phyloP scores from a whole-genome alignment of 2,329 filamentous ascomycete species.

The Tolypocladium capitatum region DNA sequence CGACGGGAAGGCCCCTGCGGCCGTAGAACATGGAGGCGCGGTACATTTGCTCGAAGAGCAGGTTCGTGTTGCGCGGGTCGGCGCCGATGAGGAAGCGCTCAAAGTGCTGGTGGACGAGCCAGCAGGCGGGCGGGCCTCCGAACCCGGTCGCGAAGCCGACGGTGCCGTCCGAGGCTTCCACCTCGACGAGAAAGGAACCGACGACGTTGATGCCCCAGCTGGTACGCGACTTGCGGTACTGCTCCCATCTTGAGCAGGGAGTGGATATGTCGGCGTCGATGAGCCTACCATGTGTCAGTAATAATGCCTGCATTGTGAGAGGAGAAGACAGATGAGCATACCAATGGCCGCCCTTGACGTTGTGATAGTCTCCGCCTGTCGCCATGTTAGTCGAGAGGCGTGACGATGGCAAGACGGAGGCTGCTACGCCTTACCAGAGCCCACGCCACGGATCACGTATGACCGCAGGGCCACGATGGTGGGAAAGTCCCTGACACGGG shows the following conservation, averaged over 20 bases:
- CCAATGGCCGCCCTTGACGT: constrained; percentile 66
- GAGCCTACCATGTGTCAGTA: constrained; percentile 46
- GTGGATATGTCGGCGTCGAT: constrained; percentile 88
- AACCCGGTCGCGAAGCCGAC: constrained; percentile 91
- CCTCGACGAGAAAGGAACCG: constrained; percentile 81
- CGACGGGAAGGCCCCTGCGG: constrained; percentile 78
- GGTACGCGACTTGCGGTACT: constrained; percentile 77
- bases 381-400: neutral
- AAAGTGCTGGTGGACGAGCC: constrained; percentile 88
- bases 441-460: constrained; percentile 43
- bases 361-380: constrained; percentile 74
- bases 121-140: constrained; percentile 81
- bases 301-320: neutral
- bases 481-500: constrained; percentile 43
- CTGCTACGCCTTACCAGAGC: constrained; percentile 13
- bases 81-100: constrained; percentile 80
- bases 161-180: constrained; percentile 81
- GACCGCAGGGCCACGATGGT: constrained; percentile 65
- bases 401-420: constrained; percentile 2
- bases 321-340: constrained; percentile 15
- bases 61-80: constrained; percentile 81
- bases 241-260: constrained; percentile 78
- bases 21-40: constrained; percentile 93
- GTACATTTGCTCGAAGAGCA: constrained; percentile 95
- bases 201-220: constrained; percentile 94